Base-by-base conservation (phyloP, 139 green algal genomes). In the Yamagishiella unicocca region DNA sequence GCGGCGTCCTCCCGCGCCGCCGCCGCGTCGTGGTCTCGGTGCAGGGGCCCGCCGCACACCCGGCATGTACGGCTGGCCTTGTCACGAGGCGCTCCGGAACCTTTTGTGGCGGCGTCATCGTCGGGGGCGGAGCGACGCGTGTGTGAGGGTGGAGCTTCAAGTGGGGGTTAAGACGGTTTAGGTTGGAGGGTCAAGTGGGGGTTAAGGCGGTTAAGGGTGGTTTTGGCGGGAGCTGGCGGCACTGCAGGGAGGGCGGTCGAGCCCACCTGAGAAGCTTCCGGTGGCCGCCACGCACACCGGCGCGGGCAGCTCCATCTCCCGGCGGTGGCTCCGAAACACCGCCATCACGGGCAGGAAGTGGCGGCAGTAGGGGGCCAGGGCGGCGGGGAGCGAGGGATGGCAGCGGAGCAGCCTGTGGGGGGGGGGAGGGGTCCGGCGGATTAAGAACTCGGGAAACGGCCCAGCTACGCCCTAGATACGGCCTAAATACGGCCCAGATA, bases 271-370 rank as follows among this genome's bases (percentile, higher is more conserved):
- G 77, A 91, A 93, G 68, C 58, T 82, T 38, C 86, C 90, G 6
- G 85, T 70, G 17, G 90, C 46, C 2, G 80, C 27, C 38, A 91
- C 24, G 71, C 90, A 93, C 66, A 85, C 83, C 8, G 90, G 90
- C 24, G 90, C 75, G 4, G 90, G 90, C 50, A 93, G 83, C 42
- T 83, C 25, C 76, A 93, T 25, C 6, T 0, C 38, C 31, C 22
- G 55, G 35, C 29, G 61, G 43, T 75, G 66, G 27, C 4, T 27
- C 37, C 61, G 40, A 82, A 93, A 89, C 37, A 93, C 53, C 7
- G 68, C 86, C 29, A 93, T n/a, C 29, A 55, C 3, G 17, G 87
- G 87, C 74, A 93, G 86, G 38, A 91, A 71, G 37, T 90, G 82
- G 54, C 64, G 82, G 31, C 73, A 37, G 86, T 86, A 80, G n/a